phyloP scores from a whole-genome alignment of 768 basidiomycete genomes.

The Lentinula raphanica region DNA sequence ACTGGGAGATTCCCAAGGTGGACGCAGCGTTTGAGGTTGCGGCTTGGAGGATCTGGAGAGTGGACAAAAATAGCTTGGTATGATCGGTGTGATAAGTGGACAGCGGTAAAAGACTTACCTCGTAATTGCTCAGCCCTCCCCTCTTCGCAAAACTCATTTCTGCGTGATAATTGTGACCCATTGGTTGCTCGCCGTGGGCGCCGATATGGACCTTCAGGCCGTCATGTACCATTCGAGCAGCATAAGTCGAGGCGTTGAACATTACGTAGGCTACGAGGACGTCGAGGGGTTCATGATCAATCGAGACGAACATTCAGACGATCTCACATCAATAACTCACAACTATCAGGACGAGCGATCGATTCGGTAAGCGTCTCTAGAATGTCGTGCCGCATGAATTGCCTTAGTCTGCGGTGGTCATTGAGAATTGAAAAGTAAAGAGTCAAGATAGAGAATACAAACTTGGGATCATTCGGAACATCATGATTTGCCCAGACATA shows the following conservation, averaged over 20 bases:
- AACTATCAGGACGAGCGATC: slow-evolving; percentile 51
- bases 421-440: neutral
- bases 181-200: slow-evolving; percentile 68
- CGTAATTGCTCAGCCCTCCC: slow-evolving; percentile 67
- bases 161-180: slow-evolving; percentile 69
- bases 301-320: neutral
- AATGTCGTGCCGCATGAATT: slow-evolving; percentile 59
- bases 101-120: too few species aligned
- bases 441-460: slow-evolving; percentile 11
- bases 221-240: slow-evolving; percentile 63
- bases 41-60: slow-evolving; percentile 55
- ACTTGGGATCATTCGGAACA: slow-evolving; percentile 69
- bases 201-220: slow-evolving; percentile 64
- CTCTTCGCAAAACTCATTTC: slow-evolving; percentile 62
- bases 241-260: slow-evolving; percentile 64
- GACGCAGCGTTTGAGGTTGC: slow-evolving; percentile 63
- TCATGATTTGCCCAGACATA: slow-evolving; percentile 61
- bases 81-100: too few species aligned
- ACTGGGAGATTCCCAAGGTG: slow-evolving; percentile 57
- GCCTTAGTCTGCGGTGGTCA: slow-evolving; percentile 44
- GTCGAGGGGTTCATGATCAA: slow-evolving; percentile 4
- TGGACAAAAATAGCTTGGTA: neutral
- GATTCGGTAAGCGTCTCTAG: slow-evolving; percentile 58
- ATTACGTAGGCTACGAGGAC: slow-evolving; percentile 46
- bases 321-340: slow-evolving; percentile 35